phyloP scores from a whole-genome alignment of 2,329 filamentous ascomycete species.

The Pezizomycotina sp. region DNA sequence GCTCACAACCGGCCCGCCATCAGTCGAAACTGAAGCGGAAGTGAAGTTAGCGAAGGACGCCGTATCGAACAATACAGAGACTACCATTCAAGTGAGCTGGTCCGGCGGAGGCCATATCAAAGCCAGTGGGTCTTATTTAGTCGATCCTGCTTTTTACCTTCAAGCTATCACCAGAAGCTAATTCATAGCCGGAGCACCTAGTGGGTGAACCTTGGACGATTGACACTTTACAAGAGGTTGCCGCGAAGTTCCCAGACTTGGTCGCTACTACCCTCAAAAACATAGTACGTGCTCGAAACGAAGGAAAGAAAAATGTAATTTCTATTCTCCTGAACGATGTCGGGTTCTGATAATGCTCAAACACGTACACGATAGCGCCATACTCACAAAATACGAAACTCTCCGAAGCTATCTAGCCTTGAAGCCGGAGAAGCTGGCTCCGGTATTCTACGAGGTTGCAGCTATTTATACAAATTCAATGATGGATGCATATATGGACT shows the following conservation, averaged over 20 bases:
- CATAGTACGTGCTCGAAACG: constrained; percentile 12
- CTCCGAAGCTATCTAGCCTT: constrained; percentile 20
- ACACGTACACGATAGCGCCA: constrained; percentile 14
- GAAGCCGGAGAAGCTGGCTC: constrained; percentile 9
- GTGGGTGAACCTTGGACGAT: constrained; percentile 24
- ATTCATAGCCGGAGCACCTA: background rate
- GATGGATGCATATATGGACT: constrained; percentile 24
- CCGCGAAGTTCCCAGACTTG: constrained; percentile 24
- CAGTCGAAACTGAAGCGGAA: constrained; percentile 13
- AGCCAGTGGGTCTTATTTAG: constrained; percentile 9
- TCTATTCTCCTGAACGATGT: background rate
- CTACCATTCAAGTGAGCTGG: constrained; percentile 23
- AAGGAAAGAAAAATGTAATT: constrained; percentile 1
- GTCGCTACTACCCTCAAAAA: constrained; percentile 23
- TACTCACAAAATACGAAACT: constrained; percentile 25
- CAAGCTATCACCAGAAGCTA: background rate
- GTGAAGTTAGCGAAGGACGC: constrained; percentile 16
- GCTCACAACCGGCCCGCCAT: constrained; percentile 20
- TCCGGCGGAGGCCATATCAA: constrained; percentile 25
- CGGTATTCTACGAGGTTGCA: constrained; percentile 23
- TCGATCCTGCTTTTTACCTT: too few species aligned
- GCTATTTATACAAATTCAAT: constrained; percentile 21
- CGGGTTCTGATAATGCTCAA: background rate
- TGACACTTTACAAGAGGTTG: constrained; percentile 21
- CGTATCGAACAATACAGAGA: constrained; percentile 22